Evolutionary conservation across 2,329 filamentous ascomycete genomes (phyloP).

Genomic region (Aspergillus intermedius): DNA sequence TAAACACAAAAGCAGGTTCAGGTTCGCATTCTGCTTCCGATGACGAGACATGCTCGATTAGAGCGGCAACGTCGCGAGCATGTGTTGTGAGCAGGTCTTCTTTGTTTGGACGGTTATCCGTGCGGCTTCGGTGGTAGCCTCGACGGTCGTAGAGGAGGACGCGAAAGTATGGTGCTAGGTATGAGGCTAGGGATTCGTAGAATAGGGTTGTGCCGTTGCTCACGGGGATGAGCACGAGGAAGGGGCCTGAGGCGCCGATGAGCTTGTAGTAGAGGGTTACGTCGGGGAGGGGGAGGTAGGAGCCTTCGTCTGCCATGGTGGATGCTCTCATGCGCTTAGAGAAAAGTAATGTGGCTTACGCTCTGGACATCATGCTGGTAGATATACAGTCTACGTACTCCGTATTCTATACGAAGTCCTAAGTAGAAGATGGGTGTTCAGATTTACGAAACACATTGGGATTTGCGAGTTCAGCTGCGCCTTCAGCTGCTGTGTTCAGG

Average conservation of each 20-base stretch:
- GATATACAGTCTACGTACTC: no score
- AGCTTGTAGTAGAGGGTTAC: neutral
- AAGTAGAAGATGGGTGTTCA: no score
- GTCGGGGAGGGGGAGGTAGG: neutral
- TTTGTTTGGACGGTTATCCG: neutral
- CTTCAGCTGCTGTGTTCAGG: no score
- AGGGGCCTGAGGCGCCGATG: slow-evolving; percentile 8
- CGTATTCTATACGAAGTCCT: no score
- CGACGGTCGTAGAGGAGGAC: neutral
- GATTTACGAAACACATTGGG: no score
- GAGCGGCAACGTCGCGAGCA: neutral
- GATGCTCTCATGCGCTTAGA: no score
- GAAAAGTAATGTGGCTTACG: no score
- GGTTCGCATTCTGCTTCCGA: neutral
- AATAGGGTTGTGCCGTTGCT: neutral
- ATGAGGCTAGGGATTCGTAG: neutral
- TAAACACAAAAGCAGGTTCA: neutral
- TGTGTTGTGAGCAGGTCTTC: neutral
- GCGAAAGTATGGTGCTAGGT: neutral
- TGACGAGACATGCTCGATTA: neutral
- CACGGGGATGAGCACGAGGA: neutral
- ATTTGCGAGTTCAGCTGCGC: no score
- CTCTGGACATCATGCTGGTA: no score
- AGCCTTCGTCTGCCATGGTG: no score
- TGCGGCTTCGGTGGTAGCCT: neutral